Conservation (phyloP, 2,329 filamentous ascomycete species). For the Diaporthe citriasiana region DNA sequence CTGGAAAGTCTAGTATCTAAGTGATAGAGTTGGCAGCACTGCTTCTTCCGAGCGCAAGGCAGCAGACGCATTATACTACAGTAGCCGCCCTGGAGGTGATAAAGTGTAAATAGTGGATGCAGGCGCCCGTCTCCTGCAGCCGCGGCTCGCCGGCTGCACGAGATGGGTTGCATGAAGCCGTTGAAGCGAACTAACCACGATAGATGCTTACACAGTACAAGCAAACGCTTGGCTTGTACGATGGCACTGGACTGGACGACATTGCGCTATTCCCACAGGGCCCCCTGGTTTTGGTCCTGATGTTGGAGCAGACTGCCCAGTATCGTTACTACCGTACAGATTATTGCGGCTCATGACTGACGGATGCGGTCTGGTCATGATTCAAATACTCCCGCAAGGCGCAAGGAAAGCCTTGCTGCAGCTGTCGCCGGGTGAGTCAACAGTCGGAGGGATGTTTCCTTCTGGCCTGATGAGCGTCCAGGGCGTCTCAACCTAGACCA, state of each 20-base stretch:
- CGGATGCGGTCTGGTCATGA: not conserved
- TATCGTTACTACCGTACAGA: not conserved
- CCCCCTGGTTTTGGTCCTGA: not conserved
- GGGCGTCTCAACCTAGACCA: conserved; percentile 11
- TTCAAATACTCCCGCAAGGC: not conserved
- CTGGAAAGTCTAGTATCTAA: not conserved
- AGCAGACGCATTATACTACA: not conserved
- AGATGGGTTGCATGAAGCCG: not conserved
- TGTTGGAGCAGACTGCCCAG: not conserved
- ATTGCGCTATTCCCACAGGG: not conserved
- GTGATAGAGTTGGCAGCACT: not conserved
- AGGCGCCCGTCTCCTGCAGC: conserved; percentile 12
- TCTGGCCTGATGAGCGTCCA: not conserved
- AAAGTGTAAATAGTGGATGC: not conserved
- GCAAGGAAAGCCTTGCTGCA: conserved; percentile 1
- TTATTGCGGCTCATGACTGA: not conserved
- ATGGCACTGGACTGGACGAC: not conserved
- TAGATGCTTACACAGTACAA: not conserved
- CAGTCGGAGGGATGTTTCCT: not conserved
- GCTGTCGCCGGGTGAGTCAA: conserved; percentile 18
- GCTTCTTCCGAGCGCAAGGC: not conserved
- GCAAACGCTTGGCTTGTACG: not conserved
- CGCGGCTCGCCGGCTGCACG: conserved; percentile 1
- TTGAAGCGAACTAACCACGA: not conserved
- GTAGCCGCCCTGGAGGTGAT: not conserved